A percentile compares a stretch with the other conserved stretches of the same genome.
phyloP scores from a whole-genome alignment of 768 basidiomycete species.

The Nevesoporus exiguus region DNA sequence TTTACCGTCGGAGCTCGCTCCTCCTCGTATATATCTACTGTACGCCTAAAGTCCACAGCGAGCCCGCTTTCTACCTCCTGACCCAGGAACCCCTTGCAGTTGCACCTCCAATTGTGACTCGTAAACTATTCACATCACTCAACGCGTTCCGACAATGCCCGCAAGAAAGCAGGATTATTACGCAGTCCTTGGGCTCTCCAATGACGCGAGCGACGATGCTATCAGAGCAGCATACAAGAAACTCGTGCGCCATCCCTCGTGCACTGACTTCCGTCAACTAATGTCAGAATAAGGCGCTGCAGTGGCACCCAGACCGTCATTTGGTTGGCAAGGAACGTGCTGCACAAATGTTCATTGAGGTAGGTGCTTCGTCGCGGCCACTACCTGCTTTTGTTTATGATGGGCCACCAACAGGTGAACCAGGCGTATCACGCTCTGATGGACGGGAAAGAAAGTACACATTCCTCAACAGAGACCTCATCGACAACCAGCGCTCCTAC shows the following conservation, averaged over 20 bases:
- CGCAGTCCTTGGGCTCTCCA: conserved; percentile 44
- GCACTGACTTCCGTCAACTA: conserved; percentile 23
- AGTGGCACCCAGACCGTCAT: conserved; percentile 70
- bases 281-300: conserved; percentile 43
- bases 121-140: conserved; percentile 8
- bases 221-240: conserved; percentile 62
- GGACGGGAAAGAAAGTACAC: conserved; percentile 37
- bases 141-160: conserved; percentile 27
- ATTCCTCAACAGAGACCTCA: conserved; percentile 27
- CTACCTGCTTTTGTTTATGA: background rate
- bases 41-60: conserved; percentile 11
- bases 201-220: conserved; percentile 46
- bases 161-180: conserved; percentile 29
- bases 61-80: conserved; percentile 10
- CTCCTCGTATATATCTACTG: conserved; percentile 28
- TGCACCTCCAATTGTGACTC: conserved; percentile 7
- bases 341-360: conserved; percentile 57
- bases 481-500: conserved; percentile 21
- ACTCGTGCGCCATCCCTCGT: conserved; percentile 40
- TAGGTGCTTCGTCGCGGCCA: conserved; percentile 26
- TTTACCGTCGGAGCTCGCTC: conserved; percentile 20
- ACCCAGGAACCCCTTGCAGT: conserved; percentile 6
- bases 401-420: conserved; percentile 39
- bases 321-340: conserved; percentile 47
- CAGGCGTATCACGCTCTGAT: conserved; percentile 54